Base-by-base conservation (phyloP, 2,329 filamentous ascomycete species). In the Hymenoscyphus salicellus region DNA sequence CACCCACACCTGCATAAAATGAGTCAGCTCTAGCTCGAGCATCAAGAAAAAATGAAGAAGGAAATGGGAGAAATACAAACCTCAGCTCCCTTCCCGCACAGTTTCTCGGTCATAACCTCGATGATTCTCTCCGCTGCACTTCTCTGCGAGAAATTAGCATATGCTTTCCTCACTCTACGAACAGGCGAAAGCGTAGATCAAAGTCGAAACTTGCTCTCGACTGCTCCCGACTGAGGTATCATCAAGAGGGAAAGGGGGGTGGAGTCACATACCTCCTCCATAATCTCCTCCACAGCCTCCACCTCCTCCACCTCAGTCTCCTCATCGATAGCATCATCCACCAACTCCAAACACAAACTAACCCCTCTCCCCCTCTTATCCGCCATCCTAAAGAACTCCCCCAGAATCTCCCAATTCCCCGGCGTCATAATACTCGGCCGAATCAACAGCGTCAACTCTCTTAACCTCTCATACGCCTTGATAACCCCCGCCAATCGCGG, bases 401-500 rank as follows among this genome's bases (percentile, higher is more conserved):
- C 33, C n/a, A 57, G 41, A 3, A 52, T 2, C 36, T 43, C 36
- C 38, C 38, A 58, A 52, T 20, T 58, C 10, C 16, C n/a, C 26
- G 17, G 6, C 41, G 17, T 10, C 59, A 63, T 38, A 30, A n/a
- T 36, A n/a, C 7, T 17, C 2, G 55, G 46, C 17, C 33, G 23
- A n/a, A 63, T 32, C 26, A 30, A 28, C n/a, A 63, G 36, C 6
- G 61, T 58, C 28, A 63, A 28, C 38, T 63, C 61, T 17, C 49
- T 49, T 17, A 63, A 30, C 61, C 28, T 58, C 20, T 58, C 58
- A 49, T 69, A 67, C 23, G 66, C 64, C 60, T 66, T 49, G 6
- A 58, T 14, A 6, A 63, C 38, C 5, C 41, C 30, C n/a, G 30
- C 55, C 8, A 63, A 10, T 38, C 55, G 16, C 26, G 28, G 36